Evolutionary conservation across 139 green algal genomes (phyloP).

Genomic region (Nannochloris sp.): DNA sequence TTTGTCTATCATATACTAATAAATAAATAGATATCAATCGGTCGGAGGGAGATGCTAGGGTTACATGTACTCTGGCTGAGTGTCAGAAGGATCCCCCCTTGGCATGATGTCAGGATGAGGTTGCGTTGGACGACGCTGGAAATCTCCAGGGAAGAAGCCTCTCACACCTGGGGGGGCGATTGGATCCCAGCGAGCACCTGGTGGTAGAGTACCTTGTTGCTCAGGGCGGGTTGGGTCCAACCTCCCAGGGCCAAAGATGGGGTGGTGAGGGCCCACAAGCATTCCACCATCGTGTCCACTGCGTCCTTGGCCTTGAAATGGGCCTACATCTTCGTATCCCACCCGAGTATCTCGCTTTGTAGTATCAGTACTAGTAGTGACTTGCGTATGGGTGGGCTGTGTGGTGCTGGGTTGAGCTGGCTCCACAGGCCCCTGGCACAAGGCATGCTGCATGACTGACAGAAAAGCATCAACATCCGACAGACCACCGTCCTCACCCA

Average conservation of each 20-base stretch:
- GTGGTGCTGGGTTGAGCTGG: too few relatives aligned
- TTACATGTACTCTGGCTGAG: constrained; percentile 22
- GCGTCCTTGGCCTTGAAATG: constrained; percentile 5
- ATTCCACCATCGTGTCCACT: constrained; percentile 31
- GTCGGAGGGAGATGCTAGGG: too few relatives aligned
- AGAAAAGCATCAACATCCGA: too few relatives aligned
- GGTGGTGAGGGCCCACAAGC: constrained; percentile 35
- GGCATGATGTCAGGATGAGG: constrained; percentile 35
- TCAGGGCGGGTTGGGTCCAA: not conserved
- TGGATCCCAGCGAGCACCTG: constrained; percentile 35
- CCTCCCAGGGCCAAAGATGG: constrained; percentile 29
- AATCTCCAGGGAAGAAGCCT: constrained; percentile 29
- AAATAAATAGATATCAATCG: too few relatives aligned
- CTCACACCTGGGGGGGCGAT: constrained; percentile 37
- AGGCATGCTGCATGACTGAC: too few relatives aligned
- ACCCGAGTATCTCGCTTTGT: constrained; percentile 5
- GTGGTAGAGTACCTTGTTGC: constrained; percentile 7
- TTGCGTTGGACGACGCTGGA: not conserved
- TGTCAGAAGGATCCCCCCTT: constrained; percentile 16
- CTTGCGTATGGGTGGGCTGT: too few relatives aligned
- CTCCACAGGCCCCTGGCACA: too few relatives aligned
- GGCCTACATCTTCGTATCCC: constrained; percentile 21
- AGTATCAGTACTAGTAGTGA: too few relatives aligned
- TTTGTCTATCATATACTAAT: too few relatives aligned
- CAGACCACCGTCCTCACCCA: too few relatives aligned